Evolutionary conservation across 257 asterid species (phyloP), one percentile per base, ranked within the genome.

Genomic region (Nicotiana knightiana): DNA sequence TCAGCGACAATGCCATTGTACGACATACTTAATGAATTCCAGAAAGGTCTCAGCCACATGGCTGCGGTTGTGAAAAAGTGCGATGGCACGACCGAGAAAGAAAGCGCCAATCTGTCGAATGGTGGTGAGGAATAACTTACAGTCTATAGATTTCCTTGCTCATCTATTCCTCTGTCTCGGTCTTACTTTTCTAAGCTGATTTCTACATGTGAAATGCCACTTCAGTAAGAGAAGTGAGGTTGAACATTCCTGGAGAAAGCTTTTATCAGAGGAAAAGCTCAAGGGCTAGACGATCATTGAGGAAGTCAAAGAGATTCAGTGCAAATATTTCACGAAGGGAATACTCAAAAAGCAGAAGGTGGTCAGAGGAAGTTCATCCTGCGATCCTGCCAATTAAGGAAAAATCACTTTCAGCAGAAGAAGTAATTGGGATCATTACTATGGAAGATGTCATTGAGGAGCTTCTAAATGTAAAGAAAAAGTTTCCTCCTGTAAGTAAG

Each of bases 21-120:
- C 67, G 94, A 89, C 76, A 88, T 92, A 75, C 77, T 93, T 79
- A 92, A 90, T 88, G 93, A 92, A 82, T 92, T 93, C 85, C 93
- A 91, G 89, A 91, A 89, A 84, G 98, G 97, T 80, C 93, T 92
- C 35, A 91, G 95, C 88, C 97, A 93, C 80, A 93, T 93, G 96
- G 97, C 93, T 77, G 93, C 87, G 59, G 94, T 92, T 80, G 92
- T 90, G 39, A 90, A 87, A 68, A 65, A 81, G 8, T 54, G 18
- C 67, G 64, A n/a, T 76, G 51, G 71, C 57, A 79, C 35, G 6
- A 46, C 15, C 11, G 81, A 63, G 67, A 81, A 33, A 77, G 54
- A 30, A 77, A 58, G 67, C 6, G 54, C 35, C 81, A 77, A 39
- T 24, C 26, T 77, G 35, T 77, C 81, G 11, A 58, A 18, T 26